Evolutionary conservation across 2,329 filamentous ascomycete genomes (phyloP).

Genomic region (Calonectria ilicicola): DNA sequence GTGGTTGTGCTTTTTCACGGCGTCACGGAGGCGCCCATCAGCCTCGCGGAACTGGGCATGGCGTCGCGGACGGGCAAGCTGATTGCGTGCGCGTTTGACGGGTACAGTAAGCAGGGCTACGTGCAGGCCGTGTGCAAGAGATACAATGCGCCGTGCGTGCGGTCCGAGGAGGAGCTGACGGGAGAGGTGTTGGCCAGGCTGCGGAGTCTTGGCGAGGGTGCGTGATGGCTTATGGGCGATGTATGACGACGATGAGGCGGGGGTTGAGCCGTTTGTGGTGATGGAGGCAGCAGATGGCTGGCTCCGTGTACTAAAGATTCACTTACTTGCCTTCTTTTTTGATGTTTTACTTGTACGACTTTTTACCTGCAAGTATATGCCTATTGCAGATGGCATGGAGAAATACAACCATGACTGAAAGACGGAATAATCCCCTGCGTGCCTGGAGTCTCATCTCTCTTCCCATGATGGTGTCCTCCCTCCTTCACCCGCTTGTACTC

Average conservation of each 20-base stretch:
- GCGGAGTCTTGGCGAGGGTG: background rate
- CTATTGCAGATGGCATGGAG: background rate
- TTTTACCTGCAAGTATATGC: background rate
- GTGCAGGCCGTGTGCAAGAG: slow-evolving; percentile 67
- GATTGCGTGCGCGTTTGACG: slow-evolving; percentile 64
- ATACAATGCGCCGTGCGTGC: slow-evolving; percentile 58
- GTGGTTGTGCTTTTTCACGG: slow-evolving; percentile 69
- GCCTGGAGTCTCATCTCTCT: background rate
- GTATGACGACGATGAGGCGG: background rate
- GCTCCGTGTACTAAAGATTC: background rate
- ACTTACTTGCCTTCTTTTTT: no score
- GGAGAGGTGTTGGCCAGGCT: slow-evolving; percentile 44
- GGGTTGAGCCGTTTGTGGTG: background rate
- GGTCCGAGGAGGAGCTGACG: slow-evolving; percentile 55
- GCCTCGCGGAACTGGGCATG: slow-evolving; percentile 71
- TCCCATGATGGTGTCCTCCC: background rate
- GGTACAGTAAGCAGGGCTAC: slow-evolving; percentile 71
- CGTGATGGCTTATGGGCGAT: background rate
- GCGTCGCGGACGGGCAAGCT: slow-evolving; percentile 57
- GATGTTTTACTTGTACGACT: background rate
- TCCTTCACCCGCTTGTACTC: background rate
- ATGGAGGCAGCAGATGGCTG: background rate
- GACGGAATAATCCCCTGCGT: background rate
- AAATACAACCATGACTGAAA: background rate
- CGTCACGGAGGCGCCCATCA: slow-evolving; percentile 65